Evolutionary conservation across 2,329 filamentous ascomycete genomes (phyloP).

Genomic region (Purpureocillium lavendulum): DNA sequence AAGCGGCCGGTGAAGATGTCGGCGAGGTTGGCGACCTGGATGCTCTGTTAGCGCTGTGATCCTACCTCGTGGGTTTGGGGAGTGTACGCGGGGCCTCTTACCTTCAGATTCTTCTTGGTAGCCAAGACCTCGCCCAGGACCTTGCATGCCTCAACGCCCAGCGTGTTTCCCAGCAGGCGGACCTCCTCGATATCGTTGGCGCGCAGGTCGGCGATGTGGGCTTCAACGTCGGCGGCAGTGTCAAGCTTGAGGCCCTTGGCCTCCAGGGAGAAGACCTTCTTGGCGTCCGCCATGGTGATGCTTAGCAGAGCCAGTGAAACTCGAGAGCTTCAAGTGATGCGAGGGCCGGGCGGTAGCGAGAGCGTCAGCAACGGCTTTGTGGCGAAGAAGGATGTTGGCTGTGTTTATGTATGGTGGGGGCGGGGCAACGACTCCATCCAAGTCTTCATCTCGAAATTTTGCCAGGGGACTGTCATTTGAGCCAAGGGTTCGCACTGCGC

Average conservation of each 20-base stretch:
- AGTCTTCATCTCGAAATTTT: not conserved
- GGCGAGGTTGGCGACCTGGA: conserved; percentile 73
- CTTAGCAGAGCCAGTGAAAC: conserved; percentile 3
- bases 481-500: too few species aligned
- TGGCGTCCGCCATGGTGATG: conserved; percentile 20
- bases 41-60: not conserved
- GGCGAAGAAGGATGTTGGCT: conserved; percentile 1
- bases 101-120: conserved; percentile 75
- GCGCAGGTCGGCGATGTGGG: conserved; percentile 69
- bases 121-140: conserved; percentile 75
- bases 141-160: conserved; percentile 82
- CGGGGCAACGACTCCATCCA: conserved; percentile 12
- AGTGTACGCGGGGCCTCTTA: conserved; percentile 24
- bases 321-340: not conserved
- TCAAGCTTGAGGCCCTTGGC: conserved; percentile 90
- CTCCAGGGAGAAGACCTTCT: conserved; percentile 79
- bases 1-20: conserved; percentile 97
- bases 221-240: conserved; percentile 76
- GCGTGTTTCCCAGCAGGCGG: conserved; percentile 79
- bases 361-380: not conserved
- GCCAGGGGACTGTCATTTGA: not conserved
- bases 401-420: conserved; percentile 18
- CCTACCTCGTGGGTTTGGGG: too few species aligned
- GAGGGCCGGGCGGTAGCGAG: conserved; percentile 1
- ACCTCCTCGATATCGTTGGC: conserved; percentile 77